Conservation (phyloP, 805 yeast species). For the Ogataea saltuana region DNA sequence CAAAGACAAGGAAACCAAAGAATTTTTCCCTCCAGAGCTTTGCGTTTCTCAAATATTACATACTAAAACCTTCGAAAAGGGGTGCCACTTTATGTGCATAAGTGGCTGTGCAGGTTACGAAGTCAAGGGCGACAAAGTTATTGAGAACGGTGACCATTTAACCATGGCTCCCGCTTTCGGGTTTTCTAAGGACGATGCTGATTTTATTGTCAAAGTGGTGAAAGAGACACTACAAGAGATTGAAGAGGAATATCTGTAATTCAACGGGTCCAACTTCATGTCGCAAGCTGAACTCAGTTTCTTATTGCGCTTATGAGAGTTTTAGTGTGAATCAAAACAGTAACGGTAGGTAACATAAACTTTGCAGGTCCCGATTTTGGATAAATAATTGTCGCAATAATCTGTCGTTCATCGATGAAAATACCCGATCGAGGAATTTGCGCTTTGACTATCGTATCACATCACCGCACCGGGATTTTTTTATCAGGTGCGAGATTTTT, state of each 20-base stretch:
- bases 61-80: slow-evolving; percentile 16
- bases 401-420: no score
- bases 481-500: background rate
- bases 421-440: no score
- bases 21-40: slow-evolving; percentile 39
- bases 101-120: slow-evolving; percentile 24
- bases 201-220: slow-evolving; percentile 42
- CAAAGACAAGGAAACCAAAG: slow-evolving; percentile 45
- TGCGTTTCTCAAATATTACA: slow-evolving; percentile 18
- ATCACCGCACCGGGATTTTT: background rate
- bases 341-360: no score
- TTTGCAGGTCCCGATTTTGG: no score
- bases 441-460: background rate
- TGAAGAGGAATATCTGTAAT: slow-evolving; percentile 27
- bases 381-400: no score
- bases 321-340: no score
- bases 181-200: slow-evolving; percentile 43
- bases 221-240: slow-evolving; percentile 42
- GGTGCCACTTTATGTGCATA: slow-evolving; percentile 21
- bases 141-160: slow-evolving; percentile 43
- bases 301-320: no score
- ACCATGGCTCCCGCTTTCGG: slow-evolving; percentile 48
- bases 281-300: no score
- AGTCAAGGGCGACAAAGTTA: slow-evolving; percentile 29
- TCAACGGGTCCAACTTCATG: no score